These are phyloP conservation scores for Exophiala lecanii-corni DNA, from an alignment of 2,329 filamentous ascomycete species.

Conservation along the genomic window DNA sequence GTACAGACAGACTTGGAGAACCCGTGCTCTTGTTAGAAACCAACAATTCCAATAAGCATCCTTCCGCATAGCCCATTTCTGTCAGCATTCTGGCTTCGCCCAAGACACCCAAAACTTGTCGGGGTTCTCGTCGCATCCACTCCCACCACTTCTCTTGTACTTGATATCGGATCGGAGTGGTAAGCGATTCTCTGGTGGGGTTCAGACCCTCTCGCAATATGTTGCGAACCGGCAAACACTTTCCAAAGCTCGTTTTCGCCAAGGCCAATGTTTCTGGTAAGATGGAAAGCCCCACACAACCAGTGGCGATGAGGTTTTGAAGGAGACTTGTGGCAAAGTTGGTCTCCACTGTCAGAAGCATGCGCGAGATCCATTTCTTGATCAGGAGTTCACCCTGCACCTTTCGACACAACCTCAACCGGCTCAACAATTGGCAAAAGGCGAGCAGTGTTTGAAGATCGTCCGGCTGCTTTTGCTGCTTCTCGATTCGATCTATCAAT, in stretches of 20 bases:
- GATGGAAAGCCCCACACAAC: conserved; percentile 40
- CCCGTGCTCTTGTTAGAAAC: conserved; percentile 5
- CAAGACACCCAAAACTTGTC: conserved; percentile 34
- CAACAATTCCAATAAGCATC: conserved; percentile 7
- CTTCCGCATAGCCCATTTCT: conserved; percentile 19
- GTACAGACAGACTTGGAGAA: conserved; percentile 5
- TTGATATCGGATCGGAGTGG: conserved; percentile 13
- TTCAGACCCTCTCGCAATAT: conserved; percentile 27
- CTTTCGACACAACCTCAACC: conserved; percentile 40
- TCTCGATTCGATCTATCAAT: conserved; percentile 37
- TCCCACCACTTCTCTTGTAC: conserved; percentile 25
- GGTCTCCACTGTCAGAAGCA: conserved; percentile 34
- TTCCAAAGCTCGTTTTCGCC: conserved; percentile 10
- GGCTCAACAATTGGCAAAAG: conserved; percentile 38
- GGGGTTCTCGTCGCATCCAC: conserved; percentile 29
- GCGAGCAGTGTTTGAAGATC: conserved; percentile 32
- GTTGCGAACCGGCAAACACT: conserved; percentile 28
- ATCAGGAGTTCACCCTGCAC: conserved; percentile 42
- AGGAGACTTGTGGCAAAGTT: conserved; percentile 33
- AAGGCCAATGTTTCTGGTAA: conserved; percentile 29
- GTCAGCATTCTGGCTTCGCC: conserved; percentile 25
- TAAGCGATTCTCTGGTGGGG: conserved; percentile 10
- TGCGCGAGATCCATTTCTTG: conserved; percentile 38
- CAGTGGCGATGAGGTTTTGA: conserved; percentile 40
- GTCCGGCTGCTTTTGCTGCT: conserved; percentile 28